Evolutionary conservation across 345 rosid species (phyloP).

Genomic region (Clarkia xantiana): DNA sequence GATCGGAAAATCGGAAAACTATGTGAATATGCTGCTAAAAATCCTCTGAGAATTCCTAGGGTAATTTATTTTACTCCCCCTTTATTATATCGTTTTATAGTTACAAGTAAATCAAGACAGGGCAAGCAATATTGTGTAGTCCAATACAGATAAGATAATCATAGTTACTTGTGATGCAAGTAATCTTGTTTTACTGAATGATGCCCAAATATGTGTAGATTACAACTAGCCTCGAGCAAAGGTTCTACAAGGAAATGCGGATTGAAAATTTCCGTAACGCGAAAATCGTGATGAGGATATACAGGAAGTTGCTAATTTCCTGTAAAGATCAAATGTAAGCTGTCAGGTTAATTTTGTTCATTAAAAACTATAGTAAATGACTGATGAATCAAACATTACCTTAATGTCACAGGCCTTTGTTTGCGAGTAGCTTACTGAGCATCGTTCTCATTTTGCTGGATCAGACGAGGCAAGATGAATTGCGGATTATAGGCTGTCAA

Average conservation of each 20-base stretch:
- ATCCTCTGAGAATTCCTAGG: conserved; percentile 90
- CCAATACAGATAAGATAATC: neutral
- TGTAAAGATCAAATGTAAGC: conserved; percentile 98
- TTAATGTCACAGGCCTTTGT: conserved; percentile 51
- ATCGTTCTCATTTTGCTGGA: conserved; percentile 66
- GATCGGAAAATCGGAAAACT: conserved; percentile 84
- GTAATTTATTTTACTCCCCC: conserved; percentile 23
- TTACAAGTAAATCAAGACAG: no score
- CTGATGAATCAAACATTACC: neutral
- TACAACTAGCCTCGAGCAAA: conserved; percentile 70
- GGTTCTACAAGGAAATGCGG: conserved; percentile 96
- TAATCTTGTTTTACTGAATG: no score
- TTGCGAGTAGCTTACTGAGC: conserved; percentile 74
- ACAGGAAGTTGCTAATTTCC: conserved; percentile 60
- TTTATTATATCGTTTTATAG: neutral
- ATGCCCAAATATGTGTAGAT: conserved; percentile 38
- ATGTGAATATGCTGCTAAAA: conserved; percentile 87
- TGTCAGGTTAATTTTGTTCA: conserved; percentile 4
- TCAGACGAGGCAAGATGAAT: conserved; percentile 63
- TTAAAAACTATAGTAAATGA: neutral
- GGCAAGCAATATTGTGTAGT: no score
- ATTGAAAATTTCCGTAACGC: conserved; percentile 68
- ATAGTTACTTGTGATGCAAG: no score
- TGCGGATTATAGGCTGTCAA: conserved; percentile 70
- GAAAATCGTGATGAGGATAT: conserved; percentile 74